Conservation (phyloP, 179 eudicot species). For the Carnegiea gigantea region DNA sequence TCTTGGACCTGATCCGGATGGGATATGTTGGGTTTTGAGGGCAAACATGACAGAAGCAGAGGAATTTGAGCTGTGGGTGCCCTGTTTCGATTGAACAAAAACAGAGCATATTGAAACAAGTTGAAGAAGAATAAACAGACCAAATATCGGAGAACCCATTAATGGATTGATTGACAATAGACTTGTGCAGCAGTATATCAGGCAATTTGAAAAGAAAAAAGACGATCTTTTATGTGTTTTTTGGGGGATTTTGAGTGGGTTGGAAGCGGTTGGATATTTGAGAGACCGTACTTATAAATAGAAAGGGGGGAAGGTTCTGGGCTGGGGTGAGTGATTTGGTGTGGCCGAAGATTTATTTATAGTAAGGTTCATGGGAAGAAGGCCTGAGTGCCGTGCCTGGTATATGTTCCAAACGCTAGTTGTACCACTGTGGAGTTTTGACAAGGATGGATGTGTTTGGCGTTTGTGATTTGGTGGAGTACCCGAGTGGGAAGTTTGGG, state of each 20-base stretch:
- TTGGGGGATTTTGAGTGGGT: background rate
- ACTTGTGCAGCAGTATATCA: background rate
- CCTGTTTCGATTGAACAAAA: conserved; percentile 4
- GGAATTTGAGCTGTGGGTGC: background rate
- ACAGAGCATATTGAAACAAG: conserved; percentile 16
- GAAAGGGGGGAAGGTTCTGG: conserved; percentile 1
- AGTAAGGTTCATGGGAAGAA: conserved; percentile 16
- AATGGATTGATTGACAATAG: background rate
- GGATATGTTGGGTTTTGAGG: background rate
- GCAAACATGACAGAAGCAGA: background rate
- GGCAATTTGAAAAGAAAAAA: background rate
- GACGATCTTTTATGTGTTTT: conserved; percentile 5
- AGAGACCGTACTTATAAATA: background rate
- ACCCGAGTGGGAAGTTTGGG: background rate
- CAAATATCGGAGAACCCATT: conserved; percentile 23
- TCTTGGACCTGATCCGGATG: conserved; percentile 26
- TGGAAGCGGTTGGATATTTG: conserved; percentile 26
- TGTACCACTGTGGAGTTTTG: background rate
- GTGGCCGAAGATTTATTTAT: background rate
- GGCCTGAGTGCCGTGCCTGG: background rate
- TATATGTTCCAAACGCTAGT: background rate
- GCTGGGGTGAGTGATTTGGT: conserved; percentile 12
- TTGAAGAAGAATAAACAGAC: background rate
- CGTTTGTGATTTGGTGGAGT: background rate
- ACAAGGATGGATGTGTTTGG: background rate